Evolutionary conservation across 1,139 yeast species (phyloP), one percentile per base, ranked within the genome.

Genomic region (Nakaseomyces kungkrabaensis): DNA sequence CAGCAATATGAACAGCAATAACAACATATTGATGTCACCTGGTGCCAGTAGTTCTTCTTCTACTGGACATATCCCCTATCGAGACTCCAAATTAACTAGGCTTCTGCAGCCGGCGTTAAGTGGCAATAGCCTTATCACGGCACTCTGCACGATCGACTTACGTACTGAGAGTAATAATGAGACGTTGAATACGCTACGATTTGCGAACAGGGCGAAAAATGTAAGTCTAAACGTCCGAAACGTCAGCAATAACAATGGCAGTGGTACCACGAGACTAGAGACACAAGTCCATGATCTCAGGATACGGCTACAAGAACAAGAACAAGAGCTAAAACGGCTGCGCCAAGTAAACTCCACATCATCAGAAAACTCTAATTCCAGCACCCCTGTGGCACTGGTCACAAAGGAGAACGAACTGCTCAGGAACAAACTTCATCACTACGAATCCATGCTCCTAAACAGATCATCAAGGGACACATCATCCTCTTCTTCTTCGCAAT

Each of bases 171-270:
- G 83, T 3, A 71, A 77, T 13, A 76, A 87, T 0, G 97, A 92
- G 63, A 88, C 97, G 0, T 74, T 83, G 47, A 88, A 88, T 61
- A 90, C 97, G 0, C 72, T 92, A 36, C 71, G 97, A 51, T 92
- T 90, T 71, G 97, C 97, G 0, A 88, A 96, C 0, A 73, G 97
- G 53, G 97, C 97, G 0, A 90, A 89, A 61, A 89, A 89, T 64
- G 81, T 89, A 48, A 75, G 81, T 9, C 76, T 89, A 56, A 76
- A 74, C 51, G 95, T 87, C 6, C 77, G 77, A 52, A 49, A 41
- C 29, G 33, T 47, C 29, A 26, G 34, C 46, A 37, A 33, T 33
- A 9, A 41, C 11, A 46, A 47, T 37, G 43, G 46, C 5, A 52
- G 55, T 1, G 53, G 52, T 2, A 84, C 77, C 27, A 61, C 61